Conservation (phyloP, 768 basidiomycete genomes). For the Mycena galopus region DNA sequence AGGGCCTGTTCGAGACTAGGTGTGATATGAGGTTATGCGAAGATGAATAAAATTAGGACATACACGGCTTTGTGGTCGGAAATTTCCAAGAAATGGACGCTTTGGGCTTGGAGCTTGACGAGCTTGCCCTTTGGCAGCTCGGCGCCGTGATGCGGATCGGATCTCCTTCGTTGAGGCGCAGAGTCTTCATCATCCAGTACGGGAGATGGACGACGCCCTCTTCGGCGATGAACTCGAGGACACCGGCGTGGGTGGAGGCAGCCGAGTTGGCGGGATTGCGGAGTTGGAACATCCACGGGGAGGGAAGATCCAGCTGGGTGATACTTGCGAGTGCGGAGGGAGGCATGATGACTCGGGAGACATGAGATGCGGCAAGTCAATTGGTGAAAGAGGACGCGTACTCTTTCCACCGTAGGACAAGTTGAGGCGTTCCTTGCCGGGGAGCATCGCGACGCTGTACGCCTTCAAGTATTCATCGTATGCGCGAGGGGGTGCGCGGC, state of each 20-base stretch:
- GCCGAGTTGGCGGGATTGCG: conserved; percentile 90
- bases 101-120: conserved; percentile 97
- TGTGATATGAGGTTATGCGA: neutral
- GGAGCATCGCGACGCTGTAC: conserved; percentile 95
- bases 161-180: conserved; percentile 94
- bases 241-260: conserved; percentile 94
- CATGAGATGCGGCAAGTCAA: conserved; percentile 21
- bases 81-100: conserved; percentile 94
- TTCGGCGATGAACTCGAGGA: conserved; percentile 98
- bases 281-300: conserved; percentile 97
- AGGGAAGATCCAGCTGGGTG: conserved; percentile 87
- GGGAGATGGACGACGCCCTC: conserved; percentile 96
- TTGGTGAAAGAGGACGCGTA: conserved; percentile 48
- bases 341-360: conserved; percentile 87
- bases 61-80: conserved; percentile 99
- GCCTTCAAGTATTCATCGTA: conserved; percentile 96
- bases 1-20: conserved; percentile 93
- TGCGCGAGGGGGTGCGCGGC: conserved; percentile 72
- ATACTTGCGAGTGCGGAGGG: conserved; percentile 93
- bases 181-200: conserved; percentile 99
- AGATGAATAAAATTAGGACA: conserved; percentile 47
- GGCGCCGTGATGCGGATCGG: conserved; percentile 93
- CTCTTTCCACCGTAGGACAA: conserved; percentile 98
- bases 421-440: conserved; percentile 88
- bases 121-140: conserved; percentile 93